Conservation (phyloP, 495 filamentous ascomycete genomes). For the Lasiosphaeriaceae sp. region DNA sequence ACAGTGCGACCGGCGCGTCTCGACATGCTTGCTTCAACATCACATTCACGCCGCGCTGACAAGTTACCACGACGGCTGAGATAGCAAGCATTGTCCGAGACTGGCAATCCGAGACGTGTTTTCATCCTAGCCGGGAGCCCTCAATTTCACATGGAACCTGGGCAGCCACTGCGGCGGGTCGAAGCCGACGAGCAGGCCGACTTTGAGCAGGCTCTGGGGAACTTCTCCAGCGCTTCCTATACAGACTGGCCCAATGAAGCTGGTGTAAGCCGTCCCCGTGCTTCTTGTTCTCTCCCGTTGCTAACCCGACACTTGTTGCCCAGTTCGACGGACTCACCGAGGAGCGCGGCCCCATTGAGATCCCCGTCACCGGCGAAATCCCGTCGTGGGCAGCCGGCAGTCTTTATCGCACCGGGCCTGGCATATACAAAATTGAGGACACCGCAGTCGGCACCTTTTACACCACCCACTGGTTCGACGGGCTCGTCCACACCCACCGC, state of each 20-base stretch:
- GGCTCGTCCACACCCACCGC: conserved; percentile 69
- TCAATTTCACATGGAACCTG: neutral
- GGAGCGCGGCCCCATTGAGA: conserved; percentile 39
- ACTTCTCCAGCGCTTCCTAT: conserved; percentile 8
- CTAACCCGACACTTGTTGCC: conserved; percentile 2
- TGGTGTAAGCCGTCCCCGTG: conserved; percentile 32
- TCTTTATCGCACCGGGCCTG: conserved; percentile 71
- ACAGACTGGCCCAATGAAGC: conserved; percentile 44
- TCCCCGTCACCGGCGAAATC: conserved; percentile 38
- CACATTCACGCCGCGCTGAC: no score
- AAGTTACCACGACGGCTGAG: no score
- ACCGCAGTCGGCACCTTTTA: conserved; percentile 52
- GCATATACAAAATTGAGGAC: conserved; percentile 52
- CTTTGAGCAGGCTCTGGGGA: conserved; percentile 1
- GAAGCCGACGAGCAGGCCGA: conserved; percentile 12
- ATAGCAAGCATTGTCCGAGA: no score
- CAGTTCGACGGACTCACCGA: conserved; percentile 47
- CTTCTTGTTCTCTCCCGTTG: neutral
- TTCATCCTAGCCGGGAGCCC: no score
- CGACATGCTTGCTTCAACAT: no score
- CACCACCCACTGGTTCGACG: conserved; percentile 74
- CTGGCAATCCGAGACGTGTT: no score
- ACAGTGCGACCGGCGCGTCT: no score
- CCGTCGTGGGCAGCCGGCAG: conserved; percentile 50
- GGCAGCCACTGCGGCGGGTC: conserved; percentile 1